A percentile compares a stretch with the other conserved stretches of the same genome.
These are phyloP conservation scores for Catharanthus roseus DNA, from an alignment of 257 asterid genomes.

Conservation along the genomic window DNA sequence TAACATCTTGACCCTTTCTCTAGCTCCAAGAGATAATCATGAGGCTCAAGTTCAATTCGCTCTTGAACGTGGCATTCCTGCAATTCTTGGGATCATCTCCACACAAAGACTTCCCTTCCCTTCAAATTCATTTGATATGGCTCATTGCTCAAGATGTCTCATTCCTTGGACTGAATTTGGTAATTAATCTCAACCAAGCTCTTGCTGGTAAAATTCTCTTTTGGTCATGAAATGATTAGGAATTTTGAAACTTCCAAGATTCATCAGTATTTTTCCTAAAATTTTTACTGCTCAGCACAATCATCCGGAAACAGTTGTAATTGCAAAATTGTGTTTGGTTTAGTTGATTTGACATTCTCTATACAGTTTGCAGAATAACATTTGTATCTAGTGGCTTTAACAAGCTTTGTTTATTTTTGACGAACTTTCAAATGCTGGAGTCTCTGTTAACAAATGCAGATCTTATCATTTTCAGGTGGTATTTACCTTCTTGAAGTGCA, in stretches of 20 bases:
- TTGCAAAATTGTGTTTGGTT: neutral
- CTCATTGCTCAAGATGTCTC: slow-evolving; percentile 99
- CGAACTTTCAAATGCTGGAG: neutral
- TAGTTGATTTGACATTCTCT: neutral
- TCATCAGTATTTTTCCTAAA: neutral
- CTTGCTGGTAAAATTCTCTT: neutral
- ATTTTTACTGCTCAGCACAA: neutral
- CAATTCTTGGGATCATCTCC: slow-evolving; percentile 87
- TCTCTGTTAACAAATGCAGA: neutral
- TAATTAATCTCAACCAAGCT: slow-evolving; percentile 18
- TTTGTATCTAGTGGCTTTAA: neutral
- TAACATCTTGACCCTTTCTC: slow-evolving; percentile 79
- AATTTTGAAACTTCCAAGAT: neutral
- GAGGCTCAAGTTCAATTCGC: slow-evolving; percentile 99
- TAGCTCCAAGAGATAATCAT: slow-evolving; percentile 97
- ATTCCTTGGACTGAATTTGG: slow-evolving; percentile 99
- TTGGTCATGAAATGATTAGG: neutral
- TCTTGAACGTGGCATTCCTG: slow-evolving; percentile 97
- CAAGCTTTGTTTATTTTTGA: neutral
- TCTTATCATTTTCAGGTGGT: slow-evolving; percentile 62
- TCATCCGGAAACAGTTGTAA: neutral
- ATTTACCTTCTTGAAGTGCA: slow-evolving; percentile 84
- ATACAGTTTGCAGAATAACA: neutral
- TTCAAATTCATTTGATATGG: slow-evolving; percentile 95
- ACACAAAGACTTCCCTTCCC: slow-evolving; percentile 98